Percentiles rank a stretch among this genome's conserved stretches.
These are phyloP conservation scores for Boletales sp. DNA, from an alignment of 768 basidiomycete species.

Conservation along the genomic window DNA sequence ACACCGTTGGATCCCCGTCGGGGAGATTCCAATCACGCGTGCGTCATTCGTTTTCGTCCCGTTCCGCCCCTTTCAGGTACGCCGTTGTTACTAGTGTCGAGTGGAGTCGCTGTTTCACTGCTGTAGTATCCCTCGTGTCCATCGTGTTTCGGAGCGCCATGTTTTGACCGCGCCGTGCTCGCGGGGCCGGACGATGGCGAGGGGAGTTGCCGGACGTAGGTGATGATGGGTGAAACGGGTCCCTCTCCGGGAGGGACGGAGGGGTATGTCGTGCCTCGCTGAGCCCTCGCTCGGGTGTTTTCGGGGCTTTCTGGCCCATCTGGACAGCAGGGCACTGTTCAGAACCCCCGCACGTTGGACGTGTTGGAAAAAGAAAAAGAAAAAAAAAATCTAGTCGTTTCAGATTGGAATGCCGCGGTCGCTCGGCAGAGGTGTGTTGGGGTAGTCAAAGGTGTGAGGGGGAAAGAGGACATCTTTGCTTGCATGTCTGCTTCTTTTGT, in stretches of 20 bases:
- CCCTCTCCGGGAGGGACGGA: not conserved
- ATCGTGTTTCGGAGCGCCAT: not conserved
- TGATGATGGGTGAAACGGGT: not conserved
- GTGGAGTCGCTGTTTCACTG: not conserved
- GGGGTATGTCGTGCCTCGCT: not conserved
- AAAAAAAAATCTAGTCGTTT: not conserved
- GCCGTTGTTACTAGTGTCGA: not conserved
- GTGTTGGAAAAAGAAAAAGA: too few species aligned
- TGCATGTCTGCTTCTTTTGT: not conserved
- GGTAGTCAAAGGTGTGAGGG: not conserved
- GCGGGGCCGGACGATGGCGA: not conserved
- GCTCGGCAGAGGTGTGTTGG: not conserved
- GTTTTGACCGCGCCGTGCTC: not conserved
- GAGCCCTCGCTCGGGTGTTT: not conserved
- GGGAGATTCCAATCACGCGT: not conserved
- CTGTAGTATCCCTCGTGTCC: not conserved
- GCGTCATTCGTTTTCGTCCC: not conserved
- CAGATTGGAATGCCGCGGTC: constrained; percentile 1
- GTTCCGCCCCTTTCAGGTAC: not conserved
- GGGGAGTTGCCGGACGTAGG: not conserved
- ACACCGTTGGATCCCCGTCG: not conserved
- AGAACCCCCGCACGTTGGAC: too few species aligned
- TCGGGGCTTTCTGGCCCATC: not conserved
- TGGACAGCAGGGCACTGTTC: too few species aligned
- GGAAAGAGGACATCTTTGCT: not conserved